Percentiles rank a stretch among this genome's conserved stretches.
These are phyloP conservation scores for Sporodiniella umbellata DNA, from an alignment of 371 early-diverging fungal genomes.

Conservation along the genomic window DNA sequence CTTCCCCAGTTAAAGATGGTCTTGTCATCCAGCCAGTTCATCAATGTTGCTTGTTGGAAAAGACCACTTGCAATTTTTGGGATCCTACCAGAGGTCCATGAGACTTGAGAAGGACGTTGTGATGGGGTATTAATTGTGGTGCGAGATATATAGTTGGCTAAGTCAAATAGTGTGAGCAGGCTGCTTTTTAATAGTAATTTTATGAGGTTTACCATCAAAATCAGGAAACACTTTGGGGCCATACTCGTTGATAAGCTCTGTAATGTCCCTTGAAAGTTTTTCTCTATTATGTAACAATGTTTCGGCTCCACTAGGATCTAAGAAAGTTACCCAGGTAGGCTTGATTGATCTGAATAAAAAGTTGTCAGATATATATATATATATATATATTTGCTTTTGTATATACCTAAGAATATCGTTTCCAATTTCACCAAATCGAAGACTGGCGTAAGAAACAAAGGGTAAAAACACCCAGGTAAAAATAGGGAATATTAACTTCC, in stretches of 20 bases:
- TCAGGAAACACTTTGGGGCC: constrained; percentile 82
- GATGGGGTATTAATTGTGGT: constrained; percentile 19
- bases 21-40: constrained; percentile 53
- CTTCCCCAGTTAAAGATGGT: constrained; percentile 57
- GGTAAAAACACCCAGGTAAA: constrained; percentile 57
- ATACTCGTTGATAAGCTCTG: constrained; percentile 75
- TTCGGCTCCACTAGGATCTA: constrained; percentile 51
- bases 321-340: constrained; percentile 70
- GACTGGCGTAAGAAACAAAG: constrained; percentile 72
- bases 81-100: constrained; percentile 26
- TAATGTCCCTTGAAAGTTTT: constrained; percentile 70
- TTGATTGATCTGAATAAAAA: constrained; percentile 66
- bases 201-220: constrained; percentile 46
- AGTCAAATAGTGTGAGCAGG: not conserved
- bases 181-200: not conserved
- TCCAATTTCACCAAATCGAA: constrained; percentile 83
- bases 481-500: constrained; percentile 36
- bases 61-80: constrained; percentile 39
- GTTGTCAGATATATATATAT: not conserved
- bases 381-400: not conserved
- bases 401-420: constrained; percentile 69
- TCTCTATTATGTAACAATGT: constrained; percentile 60
- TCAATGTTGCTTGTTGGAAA: constrained; percentile 29
- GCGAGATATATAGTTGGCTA: constrained; percentile 31
- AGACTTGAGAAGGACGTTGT: constrained; percentile 15